Base-by-base conservation (phyloP, 768 basidiomycete species). In the Lactarius akahatsu region DNA sequence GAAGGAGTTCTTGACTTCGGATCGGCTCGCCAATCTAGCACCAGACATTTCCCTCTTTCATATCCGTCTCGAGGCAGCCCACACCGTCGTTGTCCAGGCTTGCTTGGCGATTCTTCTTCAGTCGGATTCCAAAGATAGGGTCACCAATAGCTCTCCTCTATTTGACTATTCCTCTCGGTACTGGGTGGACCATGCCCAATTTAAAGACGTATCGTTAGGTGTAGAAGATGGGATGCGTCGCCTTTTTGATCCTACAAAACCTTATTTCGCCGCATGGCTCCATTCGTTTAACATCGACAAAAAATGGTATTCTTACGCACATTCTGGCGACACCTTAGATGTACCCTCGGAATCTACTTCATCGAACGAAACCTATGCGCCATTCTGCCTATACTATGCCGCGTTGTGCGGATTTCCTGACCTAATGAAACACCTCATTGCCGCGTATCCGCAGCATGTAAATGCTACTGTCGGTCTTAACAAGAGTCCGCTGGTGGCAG, bases 1-100 rank as follows among this genome's bases (percentile, higher is more conserved):
- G 20, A 28, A 57, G 32, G 56, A 57, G 18, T 57, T 57, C 56
- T 57, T 57, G 56, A 57, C 56, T 9, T 57, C 56, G 1, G 32
- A 57, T 57, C 55, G 55, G 8, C 55, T 56, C 18, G 32, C 16
- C 23, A 18, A 26, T 28, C 6, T 10, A 28, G 15, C 18, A 36
- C 3, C 56, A 57, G 30, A 30, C 9, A 7, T n/a, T 10, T 28
- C 56, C 32, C 18, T 18, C 2, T 57, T 30, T 36, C 56, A 20
- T 36, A 36, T 57, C 28, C 26, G 18, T 34, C 26, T 30, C 9
- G 18, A 18, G 28, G 15, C 56, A 4, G 28, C 56, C 32, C 56
- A 57, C 30, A 20, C 18, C 4, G 28, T 57, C 18, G 13, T 57
- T 5, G 16, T 32, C 0, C 28, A 36, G 56, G 32, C 56, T 18